Evolutionary conservation across 192 early-diverging fungal species (phyloP), one percentile per base, ranked within the genome.

Genomic region (Geosiphon pyriformis): DNA sequence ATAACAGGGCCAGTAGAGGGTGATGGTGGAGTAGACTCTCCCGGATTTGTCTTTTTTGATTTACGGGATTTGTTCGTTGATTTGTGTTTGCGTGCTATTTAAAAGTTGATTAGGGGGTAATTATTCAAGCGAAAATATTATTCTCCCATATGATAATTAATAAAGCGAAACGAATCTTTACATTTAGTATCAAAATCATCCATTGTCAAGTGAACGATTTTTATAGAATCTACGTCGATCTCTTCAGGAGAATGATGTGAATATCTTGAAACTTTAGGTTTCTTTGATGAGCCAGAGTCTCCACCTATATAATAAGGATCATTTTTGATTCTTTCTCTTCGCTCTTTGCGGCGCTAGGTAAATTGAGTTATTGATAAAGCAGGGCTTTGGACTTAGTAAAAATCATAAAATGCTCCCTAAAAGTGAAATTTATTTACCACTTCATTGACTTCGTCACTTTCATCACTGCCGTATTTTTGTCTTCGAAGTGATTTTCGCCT

Each of bases 171-270:
- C 15, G 17, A 49, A 60, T 70, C 22, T 22, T 53, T 66, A 70
- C 63, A 17, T 51, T 50, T 53, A 34, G 53, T 52, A 30, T 70
- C 66, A 35, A 84, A 75, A 11, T 79, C 83, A 58, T 83, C 80
- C 52, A 92, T 75, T 51, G 79, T 80, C 23, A 95, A 76, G 30
- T 83, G 74, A 2, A 95, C 86, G 51, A 95, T 87, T 2, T 91
- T 91, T 59, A 95, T 93, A 12, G 81, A 80, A 63, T 95, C 88
- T 0, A 92, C 88, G 61, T 89, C 87, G 59, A 83, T 77, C 68
- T 88, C 83, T 23, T 83, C 82, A 7, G 70, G 67, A 31, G 47
- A 73, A 42, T n/a, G 11, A 35, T 53, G 52, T 17, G 8, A 25
- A 25, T 17, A 8, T 22, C 22, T 57, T n/a, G 7, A 50, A 30